These are phyloP conservation scores for Kitagawia praeruptora DNA, from an alignment of 129 eudicot genomes.

Conservation along the genomic window DNA sequence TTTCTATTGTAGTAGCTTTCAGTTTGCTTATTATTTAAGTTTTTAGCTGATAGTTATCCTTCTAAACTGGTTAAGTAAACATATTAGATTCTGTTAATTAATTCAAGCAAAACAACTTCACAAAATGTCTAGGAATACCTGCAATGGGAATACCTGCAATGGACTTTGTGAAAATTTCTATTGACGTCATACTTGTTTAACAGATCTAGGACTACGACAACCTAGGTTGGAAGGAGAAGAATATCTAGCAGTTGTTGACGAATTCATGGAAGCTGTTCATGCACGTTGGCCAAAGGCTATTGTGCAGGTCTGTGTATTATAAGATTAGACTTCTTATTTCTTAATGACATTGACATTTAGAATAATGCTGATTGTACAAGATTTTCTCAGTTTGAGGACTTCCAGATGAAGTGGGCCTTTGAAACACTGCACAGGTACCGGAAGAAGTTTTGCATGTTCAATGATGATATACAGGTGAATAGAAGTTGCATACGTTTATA, in stretches of 20 bases:
- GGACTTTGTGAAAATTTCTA: constrained; percentile 7
- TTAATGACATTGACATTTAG: neutral
- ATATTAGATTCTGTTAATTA: neutral
- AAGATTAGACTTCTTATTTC: neutral
- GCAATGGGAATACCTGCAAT: constrained; percentile 11
- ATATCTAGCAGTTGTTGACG: constrained; percentile 79
- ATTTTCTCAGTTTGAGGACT: constrained; percentile 83
- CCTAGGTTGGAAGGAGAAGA: constrained; percentile 95
- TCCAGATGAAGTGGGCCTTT: constrained; percentile 98
- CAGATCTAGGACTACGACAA: constrained; percentile 91
- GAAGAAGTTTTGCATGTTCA: constrained; percentile 83
- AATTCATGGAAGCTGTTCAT: constrained; percentile 94
- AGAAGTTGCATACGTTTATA: constrained; percentile 3
- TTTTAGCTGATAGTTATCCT: neutral
- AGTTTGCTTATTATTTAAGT: neutral
- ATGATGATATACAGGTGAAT: constrained; percentile 91
- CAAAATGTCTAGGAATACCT: constrained; percentile 6
- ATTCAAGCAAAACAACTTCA: neutral
- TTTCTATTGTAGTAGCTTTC: neutral
- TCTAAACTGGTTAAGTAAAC: neutral
- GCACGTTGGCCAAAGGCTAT: constrained; percentile 98
- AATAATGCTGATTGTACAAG: constrained; percentile 3
- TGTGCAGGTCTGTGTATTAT: constrained; percentile 62
- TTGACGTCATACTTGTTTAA: constrained; percentile 20
- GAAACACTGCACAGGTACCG: constrained; percentile 88